phyloP scores from a whole-genome alignment of 306 rosid species.

The Rubus idaeus region DNA sequence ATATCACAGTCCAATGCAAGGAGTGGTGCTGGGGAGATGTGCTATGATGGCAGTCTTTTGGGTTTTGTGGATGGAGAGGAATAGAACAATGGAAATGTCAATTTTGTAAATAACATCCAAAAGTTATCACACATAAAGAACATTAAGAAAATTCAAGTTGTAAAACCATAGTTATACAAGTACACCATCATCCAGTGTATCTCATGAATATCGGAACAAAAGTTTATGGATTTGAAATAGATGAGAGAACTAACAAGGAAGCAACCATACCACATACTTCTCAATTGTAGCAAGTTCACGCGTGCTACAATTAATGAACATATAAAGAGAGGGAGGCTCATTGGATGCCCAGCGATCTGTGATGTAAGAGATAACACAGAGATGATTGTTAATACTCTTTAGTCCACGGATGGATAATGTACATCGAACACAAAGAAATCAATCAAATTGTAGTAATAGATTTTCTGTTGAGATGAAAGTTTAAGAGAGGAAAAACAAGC shows the following conservation, averaged over 20 bases:
- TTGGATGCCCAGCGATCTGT: conserved; percentile 86
- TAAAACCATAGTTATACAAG: not conserved
- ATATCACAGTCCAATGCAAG: not conserved
- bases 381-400: conserved; percentile 15
- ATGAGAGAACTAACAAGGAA: conserved; percentile 29
- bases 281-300: conserved; percentile 85
- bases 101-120: not conserved
- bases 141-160: not conserved
- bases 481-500: not conserved
- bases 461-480: not conserved
- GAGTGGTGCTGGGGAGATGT: too few relatives aligned
- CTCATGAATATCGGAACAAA: not conserved
- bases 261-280: conserved; percentile 90
- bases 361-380: conserved; percentile 29
- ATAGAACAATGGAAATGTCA: not conserved
- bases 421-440: conserved; percentile 2
- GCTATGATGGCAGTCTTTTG: too few relatives aligned
- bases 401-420: conserved; percentile 9
- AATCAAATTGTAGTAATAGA: conserved; percentile 18
- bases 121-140: not conserved
- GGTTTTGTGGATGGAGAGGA: too few relatives aligned
- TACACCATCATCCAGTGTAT: not conserved
- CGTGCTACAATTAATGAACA: conserved; percentile 87
- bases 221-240: not conserved
- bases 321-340: conserved; percentile 81